Evolutionary conservation across 257 asterid genomes (phyloP).

Genomic region (Rauvolfia tetraphylla): DNA sequence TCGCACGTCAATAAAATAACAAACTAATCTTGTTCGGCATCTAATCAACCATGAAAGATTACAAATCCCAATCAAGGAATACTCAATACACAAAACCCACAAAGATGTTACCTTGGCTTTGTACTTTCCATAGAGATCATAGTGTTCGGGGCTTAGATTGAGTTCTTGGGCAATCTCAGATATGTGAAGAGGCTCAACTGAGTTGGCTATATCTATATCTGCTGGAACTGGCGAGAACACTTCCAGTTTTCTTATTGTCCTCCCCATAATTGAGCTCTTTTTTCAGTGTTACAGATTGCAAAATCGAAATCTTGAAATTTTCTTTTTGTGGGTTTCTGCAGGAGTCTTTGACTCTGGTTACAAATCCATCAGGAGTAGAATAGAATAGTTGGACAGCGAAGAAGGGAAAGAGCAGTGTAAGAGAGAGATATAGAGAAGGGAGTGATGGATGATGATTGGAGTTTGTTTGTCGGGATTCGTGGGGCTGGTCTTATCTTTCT

Average conservation of each 20-base stretch:
- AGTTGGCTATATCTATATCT: constrained; percentile 92
- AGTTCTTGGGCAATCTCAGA: constrained; percentile 79
- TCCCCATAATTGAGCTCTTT: constrained; percentile 43
- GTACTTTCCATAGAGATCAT: constrained; percentile 89
- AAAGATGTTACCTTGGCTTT: constrained; percentile 66
- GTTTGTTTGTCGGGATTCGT: background rate
- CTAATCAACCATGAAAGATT: background rate
- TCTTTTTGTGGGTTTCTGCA: background rate
- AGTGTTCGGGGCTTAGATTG: constrained; percentile 56
- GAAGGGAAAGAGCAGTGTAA: background rate
- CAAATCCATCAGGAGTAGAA: too few relatives aligned
- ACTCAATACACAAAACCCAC: background rate
- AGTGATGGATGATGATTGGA: background rate
- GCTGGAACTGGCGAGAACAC: constrained; percentile 87
- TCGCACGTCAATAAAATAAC: background rate
- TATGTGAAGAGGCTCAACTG: constrained; percentile 76
- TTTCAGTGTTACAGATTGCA: background rate
- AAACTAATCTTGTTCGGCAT: too few relatives aligned
- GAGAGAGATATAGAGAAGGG: background rate
- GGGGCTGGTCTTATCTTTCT: too few relatives aligned
- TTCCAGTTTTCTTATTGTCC: constrained; percentile 65
- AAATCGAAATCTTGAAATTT: background rate
- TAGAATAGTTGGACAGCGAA: background rate
- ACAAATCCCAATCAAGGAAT: background rate
- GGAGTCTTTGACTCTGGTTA: background rate